Base-by-base conservation (phyloP, 805 yeast species). In the Dipodascopsis uninucleata region DNA sequence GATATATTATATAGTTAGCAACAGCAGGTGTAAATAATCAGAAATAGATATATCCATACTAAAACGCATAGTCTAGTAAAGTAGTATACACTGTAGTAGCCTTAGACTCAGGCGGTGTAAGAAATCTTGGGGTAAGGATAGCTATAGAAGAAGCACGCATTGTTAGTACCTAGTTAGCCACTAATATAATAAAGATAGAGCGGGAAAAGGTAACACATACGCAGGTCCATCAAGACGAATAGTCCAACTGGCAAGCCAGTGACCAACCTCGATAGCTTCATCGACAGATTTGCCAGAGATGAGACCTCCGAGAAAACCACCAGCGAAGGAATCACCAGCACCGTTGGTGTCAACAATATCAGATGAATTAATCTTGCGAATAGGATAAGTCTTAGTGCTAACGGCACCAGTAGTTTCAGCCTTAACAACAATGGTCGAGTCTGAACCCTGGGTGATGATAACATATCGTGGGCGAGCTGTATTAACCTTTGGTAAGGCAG, bases 281-380 rank as follows among this genome's bases (percentile, higher is more conserved):
- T 70, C 70, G 45, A 87, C 64, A 23, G 75, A 58, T 65, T 83
- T 79, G 55, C 81, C 86, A 67, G 81, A 71, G 45, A 87, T 94
- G 56, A 89, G 71, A 47, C 89, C 93, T 51, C 96, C 95, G 54
- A 88, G 69, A 68, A 90, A 89, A 47, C 97, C 97, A 61, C 93
- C 94, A 45, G 97, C 97, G 64, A 90, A 90, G 10, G 97, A 96
- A 65, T 90, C 97, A 68, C 97, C 97, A 36, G 97, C 97, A 72
- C 98, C 98, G 72, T 90, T 93, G 62, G 97, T 86, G 73, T 93
- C 99, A 47, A 76, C 81, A 49, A 93, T 76, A 68, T 82, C 74
- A 36, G 75, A 68, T 35, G 77, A 59, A 32, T 77, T 83, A 61
- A 93, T 77, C 47, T 81, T 77, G 58, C 78, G 83, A 44, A 93